Conservation (phyloP, 179 eudicot genomes). For the Amaranthus tricolor region DNA sequence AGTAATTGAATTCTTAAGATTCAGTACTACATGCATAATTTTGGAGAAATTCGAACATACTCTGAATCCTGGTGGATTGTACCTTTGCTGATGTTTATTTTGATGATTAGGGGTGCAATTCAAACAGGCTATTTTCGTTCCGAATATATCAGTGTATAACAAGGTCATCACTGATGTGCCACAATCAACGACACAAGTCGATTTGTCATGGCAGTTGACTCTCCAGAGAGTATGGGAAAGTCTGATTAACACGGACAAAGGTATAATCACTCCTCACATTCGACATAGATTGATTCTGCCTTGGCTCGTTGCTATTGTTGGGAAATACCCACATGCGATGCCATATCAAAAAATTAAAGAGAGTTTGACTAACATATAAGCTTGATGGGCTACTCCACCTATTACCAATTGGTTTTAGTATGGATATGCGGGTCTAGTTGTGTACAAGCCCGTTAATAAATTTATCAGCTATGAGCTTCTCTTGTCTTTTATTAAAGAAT, state of each 20-base stretch:
- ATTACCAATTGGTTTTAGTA: no score
- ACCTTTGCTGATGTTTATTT: conserved; percentile 2
- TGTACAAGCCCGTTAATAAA: no score
- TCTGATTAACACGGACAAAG: conserved; percentile 59
- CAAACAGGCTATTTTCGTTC: conserved; percentile 87
- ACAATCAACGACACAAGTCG: conserved; percentile 53
- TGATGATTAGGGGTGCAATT: conserved; percentile 71
- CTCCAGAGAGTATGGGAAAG: conserved; percentile 87
- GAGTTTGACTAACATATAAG: no score
- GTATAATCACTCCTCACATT: conserved; percentile 32
- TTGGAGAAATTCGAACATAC: not conserved
- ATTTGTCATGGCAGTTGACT: conserved; percentile 82
- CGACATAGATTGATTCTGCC: not conserved
- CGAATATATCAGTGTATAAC: conserved; percentile 80
- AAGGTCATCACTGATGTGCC: conserved; percentile 61
- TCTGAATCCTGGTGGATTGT: not conserved
- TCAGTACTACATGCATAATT: not conserved
- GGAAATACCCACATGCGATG: no score
- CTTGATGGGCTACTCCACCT: no score
- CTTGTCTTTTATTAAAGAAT: not conserved
- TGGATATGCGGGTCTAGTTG: no score
- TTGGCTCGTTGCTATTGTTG: not conserved
- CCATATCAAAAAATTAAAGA: no score
- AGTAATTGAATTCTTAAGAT: not conserved
- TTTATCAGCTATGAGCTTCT: not conserved